Evolutionary conservation across 108 stramenopile species (phyloP).

Genomic region (Skeletonema menzelii): DNA sequence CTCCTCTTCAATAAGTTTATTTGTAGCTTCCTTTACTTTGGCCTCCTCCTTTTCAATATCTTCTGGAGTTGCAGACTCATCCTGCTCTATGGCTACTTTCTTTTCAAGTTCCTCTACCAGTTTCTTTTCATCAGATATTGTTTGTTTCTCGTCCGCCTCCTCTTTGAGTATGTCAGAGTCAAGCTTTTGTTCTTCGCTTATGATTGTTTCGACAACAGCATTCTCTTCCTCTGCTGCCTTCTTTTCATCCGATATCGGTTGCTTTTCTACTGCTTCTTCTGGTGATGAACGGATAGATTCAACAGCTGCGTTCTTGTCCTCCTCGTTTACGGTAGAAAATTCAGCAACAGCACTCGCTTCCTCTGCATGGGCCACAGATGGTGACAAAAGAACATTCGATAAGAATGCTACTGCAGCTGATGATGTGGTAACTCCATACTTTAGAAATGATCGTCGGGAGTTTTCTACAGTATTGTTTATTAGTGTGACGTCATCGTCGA

Average conservation of each 20-base stretch:
- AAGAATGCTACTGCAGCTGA: neutral
- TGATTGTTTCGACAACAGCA: slow-evolving; percentile 10
- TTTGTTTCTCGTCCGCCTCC: slow-evolving; percentile 32
- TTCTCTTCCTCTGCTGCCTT: neutral
- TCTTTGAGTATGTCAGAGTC: slow-evolving; percentile 20
- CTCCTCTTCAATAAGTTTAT: slow-evolving; percentile 30
- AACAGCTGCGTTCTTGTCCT: neutral
- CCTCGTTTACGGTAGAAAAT: neutral
- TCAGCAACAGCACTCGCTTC: neutral
- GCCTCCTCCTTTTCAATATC: slow-evolving; percentile 19
- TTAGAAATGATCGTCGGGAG: neutral
- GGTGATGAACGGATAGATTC: slow-evolving; percentile 8
- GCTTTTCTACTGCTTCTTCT: slow-evolving; percentile 1
- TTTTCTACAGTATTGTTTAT: neutral
- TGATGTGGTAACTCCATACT: neutral
- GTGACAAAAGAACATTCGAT: neutral
- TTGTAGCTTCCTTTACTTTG: slow-evolving; percentile 17
- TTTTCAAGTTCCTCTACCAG: slow-evolving; percentile 33
- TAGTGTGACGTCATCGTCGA: neutral
- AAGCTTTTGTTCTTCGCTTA: slow-evolving; percentile 32
- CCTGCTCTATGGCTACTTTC: slow-evolving; percentile 29
- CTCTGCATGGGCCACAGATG: neutral
- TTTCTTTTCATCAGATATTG: slow-evolving; percentile 33
- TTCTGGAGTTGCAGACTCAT: slow-evolving; percentile 2
- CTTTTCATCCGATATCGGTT: neutral